Base-by-base conservation (phyloP, 176 grass and related monocot species). In the Aegilops tauschii region DNA sequence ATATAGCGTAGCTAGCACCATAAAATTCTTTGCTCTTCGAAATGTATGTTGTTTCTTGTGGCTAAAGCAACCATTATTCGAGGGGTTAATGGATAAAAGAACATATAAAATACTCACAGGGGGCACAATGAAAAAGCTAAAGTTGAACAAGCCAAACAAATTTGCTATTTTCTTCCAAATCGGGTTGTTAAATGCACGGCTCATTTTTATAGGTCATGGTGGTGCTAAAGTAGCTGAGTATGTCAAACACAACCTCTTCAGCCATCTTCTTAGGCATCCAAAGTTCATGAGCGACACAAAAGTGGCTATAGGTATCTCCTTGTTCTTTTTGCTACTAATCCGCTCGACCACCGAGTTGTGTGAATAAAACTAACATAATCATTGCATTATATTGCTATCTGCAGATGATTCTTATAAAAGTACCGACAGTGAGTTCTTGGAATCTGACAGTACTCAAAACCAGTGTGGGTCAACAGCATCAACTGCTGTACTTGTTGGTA, bases 321-420 rank as follows among this genome's bases (percentile, higher is more conserved):
- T 32, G 18, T 40, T 25, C 18, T 18, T 3, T 71, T 54, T 49
- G 34, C 54, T 20, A 17, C 52, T 70, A 31, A 70, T 36, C 10
- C 8, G 7, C 35, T 76, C 3, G 30, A 36, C 59, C 34, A 1
- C 35, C 42, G 3, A 70, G 56, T 37, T 80, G 17, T 84, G 47
- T 54, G 40, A 69, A 69, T 42, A 21, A 17, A 84, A 40, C 30
- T 20, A 86, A 54, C 14, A 25, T 12, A 79, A 11, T 61, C 29
- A 12, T 23, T 23, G 17, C 13, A 20, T 68, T 17, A 13, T 63
- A 37, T 23, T 67, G 3, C 49, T 72, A 31, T 73, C 79, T 89
- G 67, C 80, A 92, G 90, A 88, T 76, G 90, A 89, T 80, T 74
- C 90, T 83, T 92, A 92, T 80, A 92, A 92, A 82, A 88, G 84